Base-by-base conservation (phyloP, 1,139 yeast genomes). In the Protomyces macrosporus region DNA sequence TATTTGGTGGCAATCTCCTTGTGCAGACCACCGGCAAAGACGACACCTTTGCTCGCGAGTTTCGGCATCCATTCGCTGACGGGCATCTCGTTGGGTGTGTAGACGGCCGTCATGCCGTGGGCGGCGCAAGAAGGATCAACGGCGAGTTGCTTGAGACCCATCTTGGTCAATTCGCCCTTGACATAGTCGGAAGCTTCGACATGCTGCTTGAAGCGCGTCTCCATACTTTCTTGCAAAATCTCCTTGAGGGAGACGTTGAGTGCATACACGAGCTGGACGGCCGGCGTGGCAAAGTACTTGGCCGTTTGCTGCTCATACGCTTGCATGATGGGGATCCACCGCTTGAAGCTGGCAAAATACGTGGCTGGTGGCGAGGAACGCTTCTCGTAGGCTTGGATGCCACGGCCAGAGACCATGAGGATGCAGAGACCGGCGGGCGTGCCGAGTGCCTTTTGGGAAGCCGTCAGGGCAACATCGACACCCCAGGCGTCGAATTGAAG, bases 381-480 rank as follows among this genome's bases (percentile, higher is more conserved):
- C 69, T 63, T 55, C 62, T 75, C 72, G 65, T 84, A 76, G 0
- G 88, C 87, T 72, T 82, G 82, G 59, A 90, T 78, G 10, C 96
- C 97, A 71, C 96, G 83, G 63, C 79, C 83, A 55, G 95, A 86
- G 40, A 90, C 85, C 75, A 82, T 83, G 42, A 88, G 84, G 70
- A 91, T 82, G 32, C 93, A 84, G 71, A 91, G 82, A 36, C 98
- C 98, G 14, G 97, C 86, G 62, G 98, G 97, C 40, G 87, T 95
- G 64, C 97, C 97, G 72, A 91, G 80, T 45, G 97, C 98, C 80
- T 91, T 93, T 76, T 91, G 98, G 32, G 97, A 90, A 1, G 96
- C 98, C 59, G 96, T 87, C 69, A 91, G 80, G 53, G 85, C 95
- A 71, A 82, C 89, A 76, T 91, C 98, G 65, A 91, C 75, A 7